Evolutionary conservation across 352 stramenopile genomes (phyloP), one percentile per base, ranked within the genome.

Genomic region (Thraustochytrium sp.): DNA sequence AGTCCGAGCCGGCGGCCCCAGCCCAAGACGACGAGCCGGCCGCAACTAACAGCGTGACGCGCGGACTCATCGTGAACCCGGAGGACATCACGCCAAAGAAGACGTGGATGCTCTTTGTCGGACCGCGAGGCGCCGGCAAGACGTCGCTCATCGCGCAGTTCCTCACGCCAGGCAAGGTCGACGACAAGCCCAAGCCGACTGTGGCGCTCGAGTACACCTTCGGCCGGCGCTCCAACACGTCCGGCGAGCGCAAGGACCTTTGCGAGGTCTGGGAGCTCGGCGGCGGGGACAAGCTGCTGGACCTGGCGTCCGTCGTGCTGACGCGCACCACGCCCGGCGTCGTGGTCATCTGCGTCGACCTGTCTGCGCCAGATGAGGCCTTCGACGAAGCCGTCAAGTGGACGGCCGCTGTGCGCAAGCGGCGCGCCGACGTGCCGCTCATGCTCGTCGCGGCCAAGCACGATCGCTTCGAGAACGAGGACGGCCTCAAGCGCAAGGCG

Each of bases 191-290:
- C 75, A 97, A 96, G 83, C 92, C 92, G 40, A 96, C 92, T 3
- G 93, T 94, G 3, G 93, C 92, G 2, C 87, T 97, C n/a, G 92
- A 97, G 84, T 97, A 96, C 76, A 85, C 93, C 3, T 96, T 94
- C 55, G 92, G 93, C 62, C 91, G 92, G 2, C 86, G 92, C 31
- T 75, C 85, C 37, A 85, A 44, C 26, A 72, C 61, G 61, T 55
- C 73, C 31, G 87, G 86, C 36, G 72, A 80, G n/a, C 48, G 51
- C 31, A 94, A 93, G 83, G 89, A 89, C 84, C 90, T 97, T 1
- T 92, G 93, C 26, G 92, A 97, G 78, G 94, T 97, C 83, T 97
- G 93, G 93, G 93, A 97, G 86, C 90, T 97, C 40, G 89, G 89
- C 40, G 93, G 92, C 13, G 91, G 89, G 13, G 86, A 88, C 62